Evolutionary conservation across 345 rosid genomes (phyloP).

Genomic region (Brassica incana): DNA sequence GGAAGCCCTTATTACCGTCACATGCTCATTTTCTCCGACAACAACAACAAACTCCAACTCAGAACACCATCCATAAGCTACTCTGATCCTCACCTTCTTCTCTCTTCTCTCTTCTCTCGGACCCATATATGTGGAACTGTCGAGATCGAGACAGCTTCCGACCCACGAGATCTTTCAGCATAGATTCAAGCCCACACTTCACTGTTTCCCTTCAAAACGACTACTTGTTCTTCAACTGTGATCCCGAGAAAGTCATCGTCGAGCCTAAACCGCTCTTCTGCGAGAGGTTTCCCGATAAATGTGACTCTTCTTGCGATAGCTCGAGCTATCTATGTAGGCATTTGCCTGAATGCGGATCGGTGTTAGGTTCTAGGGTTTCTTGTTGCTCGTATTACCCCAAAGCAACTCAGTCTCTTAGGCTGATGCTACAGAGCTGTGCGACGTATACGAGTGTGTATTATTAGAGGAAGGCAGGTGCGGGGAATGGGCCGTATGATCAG

Average conservation of each 20-base stretch:
- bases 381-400: constrained; percentile 87
- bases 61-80: constrained; percentile 89
- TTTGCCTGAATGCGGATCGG: constrained; percentile 67
- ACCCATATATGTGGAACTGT: constrained; percentile 90
- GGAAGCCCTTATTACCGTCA: constrained; percentile 83
- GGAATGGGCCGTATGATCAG: constrained; percentile 56
- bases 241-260: constrained; percentile 59
- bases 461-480: constrained; percentile 29
- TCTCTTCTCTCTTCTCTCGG: constrained; percentile 43
- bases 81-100: constrained; percentile 73
- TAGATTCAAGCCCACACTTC: constrained; percentile 78
- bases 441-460: constrained; percentile 71
- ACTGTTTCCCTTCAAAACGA: constrained; percentile 81
- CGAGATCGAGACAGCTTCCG: constrained; percentile 65
- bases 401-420: constrained; percentile 76
- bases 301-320: constrained; percentile 89
- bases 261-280: constrained; percentile 87
- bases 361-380: constrained; percentile 49
- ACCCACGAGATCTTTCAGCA: constrained; percentile 77
- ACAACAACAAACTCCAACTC: constrained; percentile 58
- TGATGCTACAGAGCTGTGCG: constrained; percentile 79
- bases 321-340: constrained; percentile 87
- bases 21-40: constrained; percentile 68
- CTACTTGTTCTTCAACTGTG: constrained; percentile 89
- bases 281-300: constrained; percentile 77